These are phyloP conservation scores for Penicillium oxalicum DNA, from an alignment of 2,329 filamentous ascomycete species.

Conservation along the genomic window DNA sequence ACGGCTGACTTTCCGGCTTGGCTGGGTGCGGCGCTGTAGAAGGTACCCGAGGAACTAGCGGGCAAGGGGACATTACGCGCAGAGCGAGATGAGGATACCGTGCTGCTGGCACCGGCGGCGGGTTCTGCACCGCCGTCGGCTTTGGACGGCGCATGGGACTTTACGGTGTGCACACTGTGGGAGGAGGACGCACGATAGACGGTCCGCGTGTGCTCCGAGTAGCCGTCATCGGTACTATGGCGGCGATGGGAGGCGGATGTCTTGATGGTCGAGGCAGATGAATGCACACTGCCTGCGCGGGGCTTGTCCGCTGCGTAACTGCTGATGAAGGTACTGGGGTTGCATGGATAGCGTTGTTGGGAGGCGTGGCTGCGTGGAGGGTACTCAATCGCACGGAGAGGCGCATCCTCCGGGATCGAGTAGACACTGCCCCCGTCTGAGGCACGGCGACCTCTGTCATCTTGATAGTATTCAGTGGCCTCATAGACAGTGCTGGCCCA, in stretches of 20 bases:
- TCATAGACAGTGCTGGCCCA: conserved; percentile 39
- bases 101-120: conserved; percentile 11
- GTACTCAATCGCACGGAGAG: conserved; percentile 39
- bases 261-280: conserved; percentile 32
- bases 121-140: neutral
- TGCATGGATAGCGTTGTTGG: conserved; percentile 21
- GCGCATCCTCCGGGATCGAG: conserved; percentile 27
- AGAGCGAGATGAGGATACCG: conserved; percentile 28
- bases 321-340: conserved; percentile 39
- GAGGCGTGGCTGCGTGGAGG: conserved; percentile 23
- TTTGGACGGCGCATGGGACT: conserved; percentile 11
- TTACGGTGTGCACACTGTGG: conserved; percentile 20
- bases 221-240: conserved; percentile 19
- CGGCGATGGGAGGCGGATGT: conserved; percentile 18
- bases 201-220: conserved; percentile 15
- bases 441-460: conserved; percentile 30
- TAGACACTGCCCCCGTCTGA: conserved; percentile 37
- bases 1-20: conserved; percentile 11
- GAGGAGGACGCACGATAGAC: conserved; percentile 16
- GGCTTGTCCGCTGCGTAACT: conserved; percentile 34
- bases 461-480: conserved; percentile 29
- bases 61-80: conserved; percentile 36
- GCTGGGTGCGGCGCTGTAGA: conserved; percentile 19
- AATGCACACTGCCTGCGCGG: conserved; percentile 31
- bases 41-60: conserved; percentile 23